Evolutionary conservation across 805 yeast genomes (phyloP).

Genomic region (Candida ulmi): DNA sequence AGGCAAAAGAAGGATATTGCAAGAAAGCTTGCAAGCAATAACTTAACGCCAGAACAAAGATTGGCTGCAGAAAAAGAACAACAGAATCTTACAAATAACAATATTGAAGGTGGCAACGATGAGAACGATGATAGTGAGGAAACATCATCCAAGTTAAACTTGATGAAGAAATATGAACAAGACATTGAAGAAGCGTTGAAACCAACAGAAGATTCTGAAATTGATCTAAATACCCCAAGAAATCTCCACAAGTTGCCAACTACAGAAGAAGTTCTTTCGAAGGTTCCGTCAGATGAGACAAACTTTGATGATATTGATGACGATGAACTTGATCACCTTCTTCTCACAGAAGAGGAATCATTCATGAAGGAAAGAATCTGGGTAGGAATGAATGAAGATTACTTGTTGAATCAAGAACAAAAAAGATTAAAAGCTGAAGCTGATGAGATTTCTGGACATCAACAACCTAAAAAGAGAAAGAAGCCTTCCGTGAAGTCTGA

Average conservation of each 20-base stretch:
- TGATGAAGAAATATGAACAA: slow-evolving; percentile 4
- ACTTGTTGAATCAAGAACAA: slow-evolving; percentile 75
- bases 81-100: background rate
- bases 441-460: slow-evolving; percentile 79
- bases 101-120: background rate
- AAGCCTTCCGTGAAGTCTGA: slow-evolving; percentile 24
- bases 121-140: too few species aligned
- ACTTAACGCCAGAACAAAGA: slow-evolving; percentile 17
- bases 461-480: slow-evolving; percentile 48
- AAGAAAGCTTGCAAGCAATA: slow-evolving; percentile 14
- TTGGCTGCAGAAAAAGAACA: slow-evolving; percentile 3
- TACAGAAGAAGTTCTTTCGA: slow-evolving; percentile 45
- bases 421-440: slow-evolving; percentile 81
- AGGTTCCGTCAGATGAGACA: slow-evolving; percentile 54
- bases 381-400: slow-evolving; percentile 87
- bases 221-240: slow-evolving; percentile 43
- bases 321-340: slow-evolving; percentile 59
- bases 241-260: slow-evolving; percentile 57
- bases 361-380: slow-evolving; percentile 76
- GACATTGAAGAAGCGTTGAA: slow-evolving; percentile 5
- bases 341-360: slow-evolving; percentile 66
- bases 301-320: slow-evolving; percentile 76
- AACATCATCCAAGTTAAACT: background rate
- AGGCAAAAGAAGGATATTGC: slow-evolving; percentile 18
- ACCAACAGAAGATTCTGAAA: slow-evolving; percentile 2